phyloP scores from a whole-genome alignment of 2,329 filamentous ascomycete genomes.

The Aspergillus felis region DNA sequence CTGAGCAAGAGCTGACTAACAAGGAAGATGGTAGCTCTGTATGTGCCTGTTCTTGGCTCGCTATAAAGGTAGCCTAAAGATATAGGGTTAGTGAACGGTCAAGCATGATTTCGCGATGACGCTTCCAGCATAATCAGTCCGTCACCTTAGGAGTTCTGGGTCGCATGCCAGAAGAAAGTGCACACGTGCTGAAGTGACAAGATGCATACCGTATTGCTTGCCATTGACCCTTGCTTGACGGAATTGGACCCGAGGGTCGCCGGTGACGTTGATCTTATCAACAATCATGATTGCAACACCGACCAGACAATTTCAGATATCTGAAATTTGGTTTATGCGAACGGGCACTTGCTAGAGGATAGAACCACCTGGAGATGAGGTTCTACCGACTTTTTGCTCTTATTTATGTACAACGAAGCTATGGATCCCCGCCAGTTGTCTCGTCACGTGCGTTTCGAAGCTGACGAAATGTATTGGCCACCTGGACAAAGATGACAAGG shows the following conservation, averaged over 20 bases:
- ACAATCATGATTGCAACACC: conserved; percentile 42
- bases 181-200: background rate
- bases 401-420: conserved; percentile 9
- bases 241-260: conserved; percentile 64
- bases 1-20: conserved; percentile 27
- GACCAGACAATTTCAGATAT: background rate
- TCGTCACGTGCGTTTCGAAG: conserved; percentile 17
- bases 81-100: conserved; percentile 10
- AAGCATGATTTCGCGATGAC: background rate
- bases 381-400: conserved; percentile 1
- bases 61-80: conserved; percentile 51
- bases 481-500: conserved; percentile 4
- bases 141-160: background rate
- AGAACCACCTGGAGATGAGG: background rate
- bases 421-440: conserved; percentile 13
- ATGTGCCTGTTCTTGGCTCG: conserved; percentile 40
- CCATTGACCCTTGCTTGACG: conserved; percentile 63
- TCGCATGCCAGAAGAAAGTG: background rate
- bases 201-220: conserved; percentile 59
- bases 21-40: conserved; percentile 52
- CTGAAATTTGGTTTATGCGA: background rate
- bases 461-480: background rate
- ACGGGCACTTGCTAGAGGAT: background rate
- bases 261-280: conserved; percentile 59
- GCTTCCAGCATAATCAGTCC: background rate